Base-by-base conservation (phyloP, 225 moss, liverwort and hornwort species). In the Climacium dendroides region DNA sequence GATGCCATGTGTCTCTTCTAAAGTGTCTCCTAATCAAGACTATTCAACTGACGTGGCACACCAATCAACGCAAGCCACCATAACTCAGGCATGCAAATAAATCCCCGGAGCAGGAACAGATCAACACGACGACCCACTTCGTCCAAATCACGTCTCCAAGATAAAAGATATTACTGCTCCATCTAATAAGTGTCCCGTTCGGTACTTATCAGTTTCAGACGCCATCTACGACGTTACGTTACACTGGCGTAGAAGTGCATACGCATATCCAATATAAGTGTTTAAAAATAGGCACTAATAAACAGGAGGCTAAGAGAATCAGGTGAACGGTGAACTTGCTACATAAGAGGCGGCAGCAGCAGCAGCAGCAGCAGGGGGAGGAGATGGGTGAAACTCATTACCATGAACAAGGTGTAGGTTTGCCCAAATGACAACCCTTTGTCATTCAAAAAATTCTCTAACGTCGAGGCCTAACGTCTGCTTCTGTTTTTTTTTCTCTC, bases 361-460 rank as follows among this genome's bases (percentile, higher is more conserved):
- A n/a, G 78, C 64, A 58, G 74, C 54, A 59, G 74, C 59, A 13
- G 57, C 8, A n/a, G 7, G 48, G 39, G 43, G 34, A 24, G 23
- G 63, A 72, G 81, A 22, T 45, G 81, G 74, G 53, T 52, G 81
- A 87, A 78, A 77, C 71, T 78, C 70, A 77, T 48, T 87, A 87
- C 82, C 82, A 82, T 20, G 61, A 54, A 86, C 73, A 82, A 89
- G 45, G 64, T 64, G 29, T 35, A 73, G 67, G 79, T 53, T 78
- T 73, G 82, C 47, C 85, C 78, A 79, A 39, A 78, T 60, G 78
- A 85, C 59, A 82, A 85, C 73, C 78, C 79, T 81, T 84, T 22
- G 87, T 82, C 78, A 89, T 85, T 89, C 73, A 84, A 92, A 89
- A 78, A 90, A 85, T 89, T 85, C 83, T 85, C 69, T 59, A 79